Evolutionary conservation across 2,329 filamentous ascomycete genomes (phyloP).

Genomic region (Cytospora piceae): DNA sequence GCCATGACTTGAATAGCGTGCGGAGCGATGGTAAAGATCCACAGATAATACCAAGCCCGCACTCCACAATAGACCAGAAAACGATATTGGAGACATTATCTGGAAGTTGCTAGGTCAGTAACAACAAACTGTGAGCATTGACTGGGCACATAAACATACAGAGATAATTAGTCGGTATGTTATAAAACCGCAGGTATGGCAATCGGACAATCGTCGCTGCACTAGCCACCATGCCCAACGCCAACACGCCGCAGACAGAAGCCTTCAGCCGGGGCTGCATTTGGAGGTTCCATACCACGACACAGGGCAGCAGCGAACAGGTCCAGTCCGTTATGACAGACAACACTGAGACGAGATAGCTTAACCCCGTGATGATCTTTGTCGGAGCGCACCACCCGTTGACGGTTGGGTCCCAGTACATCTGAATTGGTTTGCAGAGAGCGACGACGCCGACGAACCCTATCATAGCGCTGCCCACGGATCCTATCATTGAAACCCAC

Average conservation of each 20-base stretch:
- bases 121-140: neutral
- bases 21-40: conserved; percentile 21
- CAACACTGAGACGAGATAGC: conserved; percentile 9
- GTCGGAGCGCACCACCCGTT: conserved; percentile 19
- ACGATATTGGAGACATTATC: conserved; percentile 21
- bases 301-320: conserved; percentile 17
- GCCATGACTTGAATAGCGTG: conserved; percentile 19
- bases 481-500: conserved; percentile 10
- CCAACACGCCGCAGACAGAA: conserved; percentile 20
- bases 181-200: conserved; percentile 14
- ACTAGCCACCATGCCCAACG: conserved; percentile 19
- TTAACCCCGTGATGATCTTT: conserved; percentile 12
- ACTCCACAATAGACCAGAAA: conserved; percentile 22
- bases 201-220: conserved; percentile 18
- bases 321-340: conserved; percentile 21
- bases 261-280: conserved; percentile 16
- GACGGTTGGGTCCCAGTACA: conserved; percentile 13
- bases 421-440: conserved; percentile 9
- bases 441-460: conserved; percentile 15
- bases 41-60: conserved; percentile 16
- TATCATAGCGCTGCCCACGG: conserved; percentile 12
- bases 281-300: conserved; percentile 20
- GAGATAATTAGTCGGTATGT: conserved; percentile 6
- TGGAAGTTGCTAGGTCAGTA: neutral
- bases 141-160: conserved; percentile 1